These are phyloP conservation scores for Thermothelomyces thermophilus DNA, from an alignment of 2,329 filamentous ascomycete species.

Conservation along the genomic window DNA sequence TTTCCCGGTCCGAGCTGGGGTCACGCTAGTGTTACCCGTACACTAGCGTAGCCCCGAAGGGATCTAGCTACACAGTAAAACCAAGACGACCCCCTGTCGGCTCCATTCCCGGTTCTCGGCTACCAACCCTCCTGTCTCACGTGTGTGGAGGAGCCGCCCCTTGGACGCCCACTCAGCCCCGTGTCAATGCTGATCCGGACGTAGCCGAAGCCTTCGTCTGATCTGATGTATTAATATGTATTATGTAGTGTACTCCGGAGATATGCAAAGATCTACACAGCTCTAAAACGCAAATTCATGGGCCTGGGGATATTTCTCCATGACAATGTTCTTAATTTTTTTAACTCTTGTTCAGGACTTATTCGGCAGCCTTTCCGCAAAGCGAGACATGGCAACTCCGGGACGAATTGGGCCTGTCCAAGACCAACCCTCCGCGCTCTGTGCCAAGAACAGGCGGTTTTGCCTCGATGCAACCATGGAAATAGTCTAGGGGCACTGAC, in stretches of 20 bases:
- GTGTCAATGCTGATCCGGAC: not conserved
- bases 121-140: not conserved
- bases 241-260: no score
- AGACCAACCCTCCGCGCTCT: conserved; percentile 3
- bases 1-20: not conserved
- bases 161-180: not conserved
- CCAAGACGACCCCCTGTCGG: not conserved
- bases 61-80: not conserved
- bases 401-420: not conserved
- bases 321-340: no score
- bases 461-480: not conserved
- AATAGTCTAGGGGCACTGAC: not conserved
- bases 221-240: no score
- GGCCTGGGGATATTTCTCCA: no score
- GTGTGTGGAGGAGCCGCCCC: conserved; percentile 8
- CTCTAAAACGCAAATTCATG: no score
- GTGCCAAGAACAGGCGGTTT: not conserved
- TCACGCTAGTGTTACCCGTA: not conserved
- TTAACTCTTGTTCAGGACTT: no score
- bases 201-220: not conserved
- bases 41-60: no score
- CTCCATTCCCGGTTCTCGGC: not conserved
- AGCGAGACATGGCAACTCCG: no score
- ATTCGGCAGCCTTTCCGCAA: no score
- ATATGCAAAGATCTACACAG: no score